phyloP scores from a whole-genome alignment of 257 asterid species.

The Solanum lycopersicoides region DNA sequence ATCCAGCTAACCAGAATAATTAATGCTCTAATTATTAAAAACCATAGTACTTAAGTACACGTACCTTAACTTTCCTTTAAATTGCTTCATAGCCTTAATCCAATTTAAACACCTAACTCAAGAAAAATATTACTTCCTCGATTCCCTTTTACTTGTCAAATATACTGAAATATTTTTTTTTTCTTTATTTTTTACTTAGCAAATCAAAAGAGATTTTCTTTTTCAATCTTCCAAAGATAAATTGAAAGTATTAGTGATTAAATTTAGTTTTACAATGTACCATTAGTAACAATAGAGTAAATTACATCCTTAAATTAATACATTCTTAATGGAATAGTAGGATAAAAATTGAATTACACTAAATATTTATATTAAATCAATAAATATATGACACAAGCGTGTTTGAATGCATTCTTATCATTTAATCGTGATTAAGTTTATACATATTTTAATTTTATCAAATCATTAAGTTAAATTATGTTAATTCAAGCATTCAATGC shows the following conservation, averaged over 20 bases:
- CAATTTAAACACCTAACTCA: neutral
- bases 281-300: neutral
- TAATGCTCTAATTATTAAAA: neutral
- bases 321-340: neutral
- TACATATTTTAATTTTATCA: neutral
- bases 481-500: neutral
- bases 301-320: neutral
- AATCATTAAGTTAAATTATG: neutral
- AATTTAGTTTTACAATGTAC: neutral
- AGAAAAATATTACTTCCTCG: neutral
- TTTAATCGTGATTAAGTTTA: neutral
- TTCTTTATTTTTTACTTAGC: neutral
- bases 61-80: neutral
- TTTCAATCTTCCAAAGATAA: neutral
- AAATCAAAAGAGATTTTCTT: neutral
- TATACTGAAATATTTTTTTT: neutral
- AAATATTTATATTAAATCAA: neutral
- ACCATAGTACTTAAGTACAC: neutral
- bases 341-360: accelerated
- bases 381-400: neutral
- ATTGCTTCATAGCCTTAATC: neutral
- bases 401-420: neutral
- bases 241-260: neutral
- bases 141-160: neutral
- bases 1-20: neutral